Percentiles rank a stretch among this genome's conserved stretches.
These are phyloP conservation scores for Chalaropsis ovoidea DNA, from an alignment of 2,329 filamentous ascomycete species.

Conservation along the genomic window DNA sequence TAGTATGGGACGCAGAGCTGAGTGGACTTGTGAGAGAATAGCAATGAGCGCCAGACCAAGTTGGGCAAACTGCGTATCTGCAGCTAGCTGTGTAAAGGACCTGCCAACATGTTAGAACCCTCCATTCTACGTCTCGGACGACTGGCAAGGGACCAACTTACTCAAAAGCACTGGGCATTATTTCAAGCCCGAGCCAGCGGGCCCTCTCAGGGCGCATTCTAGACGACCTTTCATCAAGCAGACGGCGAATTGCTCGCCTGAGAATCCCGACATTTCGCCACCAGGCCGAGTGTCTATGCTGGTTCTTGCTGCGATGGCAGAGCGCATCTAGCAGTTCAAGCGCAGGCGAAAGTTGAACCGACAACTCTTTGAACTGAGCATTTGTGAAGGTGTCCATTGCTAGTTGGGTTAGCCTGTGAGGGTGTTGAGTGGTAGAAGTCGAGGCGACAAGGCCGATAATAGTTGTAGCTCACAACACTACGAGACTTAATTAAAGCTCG, in stretches of 20 bases:
- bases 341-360: conserved; percentile 33
- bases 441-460: background rate
- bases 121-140: background rate
- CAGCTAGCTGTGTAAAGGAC: conserved; percentile 58
- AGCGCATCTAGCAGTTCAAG: conserved; percentile 57
- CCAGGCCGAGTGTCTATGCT: conserved; percentile 74
- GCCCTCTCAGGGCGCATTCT: conserved; percentile 25
- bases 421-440: background rate
- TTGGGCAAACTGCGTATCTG: conserved; percentile 61
- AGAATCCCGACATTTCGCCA: conserved; percentile 64
- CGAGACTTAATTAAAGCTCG: too few species aligned
- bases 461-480: background rate
- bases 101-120: conserved; percentile 31
- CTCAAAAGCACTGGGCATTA: conserved; percentile 34
- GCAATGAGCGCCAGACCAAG: conserved; percentile 61
- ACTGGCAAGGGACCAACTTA: conserved; percentile 27
- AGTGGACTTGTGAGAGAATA: conserved; percentile 46
- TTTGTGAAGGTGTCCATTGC: background rate
- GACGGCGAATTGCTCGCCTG: conserved; percentile 51
- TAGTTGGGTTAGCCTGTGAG: background rate
- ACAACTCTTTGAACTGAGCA: conserved; percentile 10
- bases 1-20: conserved; percentile 8
- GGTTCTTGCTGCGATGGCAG: conserved; percentile 79
- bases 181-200: conserved; percentile 30
- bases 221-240: conserved; percentile 35